Evolutionary conservation across 78 protist species (phyloP).

Genomic region (Guillardia theta): DNA sequence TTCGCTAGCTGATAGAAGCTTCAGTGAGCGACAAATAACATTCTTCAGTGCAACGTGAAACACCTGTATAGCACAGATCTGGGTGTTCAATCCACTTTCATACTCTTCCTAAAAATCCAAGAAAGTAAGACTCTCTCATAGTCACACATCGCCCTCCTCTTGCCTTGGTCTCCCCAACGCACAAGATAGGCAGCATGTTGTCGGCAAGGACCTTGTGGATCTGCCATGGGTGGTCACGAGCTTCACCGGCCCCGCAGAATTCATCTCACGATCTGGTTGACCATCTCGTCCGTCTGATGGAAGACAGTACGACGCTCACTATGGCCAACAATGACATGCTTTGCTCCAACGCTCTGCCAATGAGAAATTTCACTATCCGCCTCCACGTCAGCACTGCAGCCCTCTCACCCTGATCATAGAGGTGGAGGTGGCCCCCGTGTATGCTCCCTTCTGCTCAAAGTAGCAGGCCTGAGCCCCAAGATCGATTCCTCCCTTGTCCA

Average conservation of each 20-base stretch:
- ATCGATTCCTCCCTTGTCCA: not conserved
- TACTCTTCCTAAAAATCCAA: not conserved
- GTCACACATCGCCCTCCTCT: no score
- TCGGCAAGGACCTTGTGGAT: no score
- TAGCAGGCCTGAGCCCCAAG: not conserved
- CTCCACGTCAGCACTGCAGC: no score
- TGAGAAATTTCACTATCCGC: not conserved
- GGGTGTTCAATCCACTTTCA: not conserved
- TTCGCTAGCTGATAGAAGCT: not conserved
- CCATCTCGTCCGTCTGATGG: not conserved
- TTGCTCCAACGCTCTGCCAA: not conserved
- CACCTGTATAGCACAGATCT: not conserved
- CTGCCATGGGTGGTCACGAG: no score
- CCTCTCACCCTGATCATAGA: not conserved
- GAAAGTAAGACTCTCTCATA: no score
- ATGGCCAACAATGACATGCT: not conserved
- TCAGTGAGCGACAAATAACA: not conserved
- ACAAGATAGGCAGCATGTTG: no score
- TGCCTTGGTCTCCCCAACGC: conserved; percentile 15
- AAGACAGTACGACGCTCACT: not conserved
- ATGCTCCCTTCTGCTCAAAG: not conserved
- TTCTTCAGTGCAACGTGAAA: not conserved
- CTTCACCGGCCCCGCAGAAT: no score
- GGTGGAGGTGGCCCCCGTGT: not conserved
- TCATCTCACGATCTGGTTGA: not conserved